These are phyloP conservation scores for Phialophora macrospora DNA, from an alignment of 2,329 filamentous ascomycete genomes.

Conservation along the genomic window DNA sequence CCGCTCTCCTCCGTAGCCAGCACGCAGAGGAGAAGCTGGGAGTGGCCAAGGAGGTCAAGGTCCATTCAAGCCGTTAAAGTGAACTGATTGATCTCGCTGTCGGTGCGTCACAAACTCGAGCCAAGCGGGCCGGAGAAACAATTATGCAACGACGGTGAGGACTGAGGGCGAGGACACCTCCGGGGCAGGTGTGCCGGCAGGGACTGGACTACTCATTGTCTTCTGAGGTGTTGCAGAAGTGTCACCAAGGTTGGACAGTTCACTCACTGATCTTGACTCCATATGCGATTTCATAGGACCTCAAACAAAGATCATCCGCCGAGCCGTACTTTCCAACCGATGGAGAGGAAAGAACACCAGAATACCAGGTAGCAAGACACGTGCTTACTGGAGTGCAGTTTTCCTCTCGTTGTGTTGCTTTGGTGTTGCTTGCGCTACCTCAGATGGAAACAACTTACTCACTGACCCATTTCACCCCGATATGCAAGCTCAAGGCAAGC, in stretches of 20 bases:
- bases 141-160: conserved; percentile 4
- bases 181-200: background rate
- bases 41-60: background rate
- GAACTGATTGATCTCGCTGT: conserved; percentile 13
- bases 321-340: background rate
- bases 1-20: background rate
- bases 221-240: background rate
- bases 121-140: conserved; percentile 15
- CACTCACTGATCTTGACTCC: background rate
- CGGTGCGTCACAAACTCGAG: background rate
- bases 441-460: background rate
- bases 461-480: background rate
- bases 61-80: background rate
- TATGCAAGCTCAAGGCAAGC: background rate
- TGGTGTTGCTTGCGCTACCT: background rate
- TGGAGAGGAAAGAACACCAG: background rate
- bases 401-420: background rate
- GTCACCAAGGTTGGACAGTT: background rate
- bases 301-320: background rate
- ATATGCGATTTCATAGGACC: background rate
- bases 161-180: no score
- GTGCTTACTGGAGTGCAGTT: background rate
- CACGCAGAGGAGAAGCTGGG: background rate
- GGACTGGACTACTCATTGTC: background rate
- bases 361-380: background rate